Evolutionary conservation across 352 stramenopile species (phyloP), one percentile per base, ranked within the genome.

Genomic region (Phytophthora tubulina): DNA sequence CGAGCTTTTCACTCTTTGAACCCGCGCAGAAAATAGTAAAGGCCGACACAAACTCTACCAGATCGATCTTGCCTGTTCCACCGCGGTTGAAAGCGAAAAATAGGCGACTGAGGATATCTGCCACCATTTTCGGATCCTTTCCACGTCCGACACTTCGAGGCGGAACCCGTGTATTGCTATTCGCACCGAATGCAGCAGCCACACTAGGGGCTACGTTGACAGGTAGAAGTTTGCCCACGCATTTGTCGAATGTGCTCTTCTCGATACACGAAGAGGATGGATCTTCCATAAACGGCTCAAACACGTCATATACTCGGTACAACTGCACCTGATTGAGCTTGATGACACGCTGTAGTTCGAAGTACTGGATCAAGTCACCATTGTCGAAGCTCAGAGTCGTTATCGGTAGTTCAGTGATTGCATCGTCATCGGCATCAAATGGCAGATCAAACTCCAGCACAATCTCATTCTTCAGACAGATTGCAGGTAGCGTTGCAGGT

Each of bases 1-100:
- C 91, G 1, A 99, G 85, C 60, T 99, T 99, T 41, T 96, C 92
- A 57, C 94, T 99, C 72, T 99, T 99, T 31, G 96, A 98, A 3
- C 96, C 97, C 3, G 87, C 93, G 53, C 89, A 98, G 30, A 99
- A 91, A 6, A 99, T 86, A 4, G 91, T 96, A 50, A 99, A 92
- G 15, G 95, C 96, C 33, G 93, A 97, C 58, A 98, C 92, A 30
- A 99, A 96, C 70, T 99, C 92, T 10, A 93, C 69, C 38, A 93
- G 60, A 56, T 96, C 89, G 44, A 96, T 94, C 59, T 93, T 93
- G 11, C 89, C 89, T 0, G 88, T 96, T 3, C 89, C 89, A 4
- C 85, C 84, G 32, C 89, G 88, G 44, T 96, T 96, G 67, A 95
- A 96, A 1, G 89, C 89, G 54, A 96, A 96, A 65, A 95, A 96